phyloP scores from a whole-genome alignment of 2,329 filamentous ascomycete species.

The Fusarium nisikadoi region DNA sequence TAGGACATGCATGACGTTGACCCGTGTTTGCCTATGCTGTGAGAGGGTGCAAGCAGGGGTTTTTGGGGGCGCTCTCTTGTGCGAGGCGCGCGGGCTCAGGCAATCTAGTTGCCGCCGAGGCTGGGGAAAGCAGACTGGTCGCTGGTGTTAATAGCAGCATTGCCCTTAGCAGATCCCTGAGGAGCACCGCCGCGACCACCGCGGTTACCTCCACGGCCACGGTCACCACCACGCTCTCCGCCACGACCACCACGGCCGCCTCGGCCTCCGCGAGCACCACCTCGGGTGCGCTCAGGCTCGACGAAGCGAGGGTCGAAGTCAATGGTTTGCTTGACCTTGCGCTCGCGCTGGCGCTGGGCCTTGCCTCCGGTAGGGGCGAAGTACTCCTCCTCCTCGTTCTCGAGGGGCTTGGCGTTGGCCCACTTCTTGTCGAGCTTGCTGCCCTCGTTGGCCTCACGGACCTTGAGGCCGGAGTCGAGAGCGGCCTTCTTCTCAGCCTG shows the following conservation, averaged over 20 bases:
- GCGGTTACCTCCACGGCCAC: constrained; percentile 48
- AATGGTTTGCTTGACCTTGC: constrained; percentile 89
- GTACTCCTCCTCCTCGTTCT: constrained; percentile 80
- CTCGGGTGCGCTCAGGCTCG: constrained; percentile 71
- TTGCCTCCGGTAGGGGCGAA: constrained; percentile 80
- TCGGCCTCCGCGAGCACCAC: constrained; percentile 62
- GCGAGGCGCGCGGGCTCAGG: constrained; percentile 22
- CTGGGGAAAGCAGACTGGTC: constrained; percentile 70
- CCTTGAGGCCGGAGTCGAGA: constrained; percentile 71
- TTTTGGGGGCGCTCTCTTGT: constrained; percentile 28
- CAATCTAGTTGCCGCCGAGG: constrained; percentile 64
- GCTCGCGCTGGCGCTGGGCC: constrained; percentile 85
- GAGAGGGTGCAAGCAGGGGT: constrained; percentile 25
- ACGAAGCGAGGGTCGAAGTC: constrained; percentile 89
- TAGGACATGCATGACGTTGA: constrained; percentile 37
- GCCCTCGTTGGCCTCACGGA: constrained; percentile 94
- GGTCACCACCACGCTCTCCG: constrained; percentile 55
- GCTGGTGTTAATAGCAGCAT: constrained; percentile 60
- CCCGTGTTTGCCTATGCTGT: constrained; percentile 32
- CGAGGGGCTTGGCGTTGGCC: constrained; percentile 80
- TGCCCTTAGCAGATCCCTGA: constrained; percentile 49
- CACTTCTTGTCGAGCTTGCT: constrained; percentile 91
- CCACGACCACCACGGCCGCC: constrained; percentile 55
- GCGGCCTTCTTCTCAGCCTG: constrained; percentile 78
- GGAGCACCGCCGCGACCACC: constrained; percentile 48